Conservation (phyloP, 371 early-diverging fungal genomes). For the Rhizopus microsporus region DNA sequence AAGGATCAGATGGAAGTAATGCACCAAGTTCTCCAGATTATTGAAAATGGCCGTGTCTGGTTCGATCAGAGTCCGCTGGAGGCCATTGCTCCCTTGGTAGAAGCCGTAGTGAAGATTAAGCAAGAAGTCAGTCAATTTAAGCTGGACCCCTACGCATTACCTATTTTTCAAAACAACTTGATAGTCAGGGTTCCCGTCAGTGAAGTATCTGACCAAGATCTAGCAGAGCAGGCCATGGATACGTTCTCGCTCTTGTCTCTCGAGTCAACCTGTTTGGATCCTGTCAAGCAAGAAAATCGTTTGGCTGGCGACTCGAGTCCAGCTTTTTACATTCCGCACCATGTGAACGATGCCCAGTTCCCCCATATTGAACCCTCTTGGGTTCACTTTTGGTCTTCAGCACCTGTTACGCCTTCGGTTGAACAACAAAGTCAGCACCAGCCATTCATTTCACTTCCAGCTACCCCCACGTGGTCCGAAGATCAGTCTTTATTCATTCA, state of each 20-base stretch:
- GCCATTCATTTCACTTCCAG: constrained; percentile 18
- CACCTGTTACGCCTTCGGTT: constrained; percentile 21
- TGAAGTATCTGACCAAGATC: not conserved
- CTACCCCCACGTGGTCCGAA: constrained; percentile 19
- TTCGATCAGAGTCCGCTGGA: constrained; percentile 13
- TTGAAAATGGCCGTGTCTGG: constrained; percentile 22
- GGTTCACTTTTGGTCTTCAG: constrained; percentile 8
- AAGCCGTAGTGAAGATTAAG: constrained; percentile 1
- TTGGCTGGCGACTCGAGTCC: not conserved
- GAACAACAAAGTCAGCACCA: not conserved
- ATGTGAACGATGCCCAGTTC: not conserved
- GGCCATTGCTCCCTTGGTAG: constrained; percentile 12
- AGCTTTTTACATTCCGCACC: not conserved
- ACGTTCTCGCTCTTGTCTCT: not conserved
- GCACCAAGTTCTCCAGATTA: constrained; percentile 18
- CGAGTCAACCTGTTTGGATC: not conserved
- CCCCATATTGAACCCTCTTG: constrained; percentile 19
- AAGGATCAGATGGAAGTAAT: constrained; percentile 23
- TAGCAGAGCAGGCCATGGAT: not conserved
- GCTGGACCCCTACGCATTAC: not conserved
- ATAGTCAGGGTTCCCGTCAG: no score
- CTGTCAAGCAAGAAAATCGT: not conserved
- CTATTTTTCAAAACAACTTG: not conserved
- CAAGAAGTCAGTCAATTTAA: not conserved
- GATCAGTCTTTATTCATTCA: constrained; percentile 4